Percentiles rank a stretch among this genome's conserved stretches.
Conservation (phyloP, 2,329 filamentous ascomycete species). For the Teratosphaeria destructans region DNA sequence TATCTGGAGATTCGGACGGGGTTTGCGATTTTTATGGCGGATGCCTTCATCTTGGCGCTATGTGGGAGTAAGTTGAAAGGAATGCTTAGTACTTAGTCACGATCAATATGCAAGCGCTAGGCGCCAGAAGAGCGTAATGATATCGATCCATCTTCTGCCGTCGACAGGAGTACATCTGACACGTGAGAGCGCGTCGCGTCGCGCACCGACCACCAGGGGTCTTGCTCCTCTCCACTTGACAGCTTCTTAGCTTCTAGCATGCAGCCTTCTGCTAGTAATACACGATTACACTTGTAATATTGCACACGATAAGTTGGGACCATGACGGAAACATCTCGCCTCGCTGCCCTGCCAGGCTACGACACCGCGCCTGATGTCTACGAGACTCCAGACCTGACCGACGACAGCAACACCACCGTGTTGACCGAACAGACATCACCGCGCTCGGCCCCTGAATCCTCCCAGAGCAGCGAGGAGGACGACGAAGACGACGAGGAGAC, state of each 20-base stretch:
- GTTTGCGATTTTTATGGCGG: too few species aligned
- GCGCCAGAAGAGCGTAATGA: background rate
- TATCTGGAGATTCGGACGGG: background rate
- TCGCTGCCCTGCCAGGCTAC: slow-evolving; percentile 16
- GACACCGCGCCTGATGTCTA: slow-evolving; percentile 85
- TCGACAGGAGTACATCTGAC: background rate
- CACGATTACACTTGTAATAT: too few species aligned
- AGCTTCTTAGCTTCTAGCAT: background rate
- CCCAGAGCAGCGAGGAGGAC: slow-evolving; percentile 13
- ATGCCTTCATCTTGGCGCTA: background rate
- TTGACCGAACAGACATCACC: slow-evolving; percentile 4
- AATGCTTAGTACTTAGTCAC: background rate
- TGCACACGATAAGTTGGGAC: background rate
- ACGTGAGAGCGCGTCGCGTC: background rate
- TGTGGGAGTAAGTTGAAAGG: background rate
- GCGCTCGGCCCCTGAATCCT: slow-evolving; percentile 20
- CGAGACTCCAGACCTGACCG: slow-evolving; percentile 85
- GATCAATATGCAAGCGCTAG: background rate
- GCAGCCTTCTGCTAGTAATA: background rate
- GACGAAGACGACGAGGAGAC: slow-evolving; percentile 46
- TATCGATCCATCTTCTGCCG: background rate
- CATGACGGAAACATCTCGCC: slow-evolving; percentile 10
- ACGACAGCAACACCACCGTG: slow-evolving; percentile 70
- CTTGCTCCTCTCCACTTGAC: background rate
- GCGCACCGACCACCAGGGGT: background rate